Conservation (phyloP, 176 grass and related monocot genomes). For the Pharus latifolius region DNA sequence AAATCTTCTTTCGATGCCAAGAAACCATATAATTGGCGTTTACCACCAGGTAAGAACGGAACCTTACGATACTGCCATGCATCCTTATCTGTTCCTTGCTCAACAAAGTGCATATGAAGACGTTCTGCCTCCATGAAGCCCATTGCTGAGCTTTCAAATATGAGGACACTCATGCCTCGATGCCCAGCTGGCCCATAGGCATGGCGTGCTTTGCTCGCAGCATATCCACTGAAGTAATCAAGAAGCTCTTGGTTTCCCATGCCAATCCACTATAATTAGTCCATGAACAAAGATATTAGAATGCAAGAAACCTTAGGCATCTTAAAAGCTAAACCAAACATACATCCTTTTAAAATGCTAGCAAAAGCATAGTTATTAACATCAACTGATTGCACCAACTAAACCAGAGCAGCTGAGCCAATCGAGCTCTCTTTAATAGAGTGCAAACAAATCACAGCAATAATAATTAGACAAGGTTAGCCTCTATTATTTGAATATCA, state of each 20-base stretch:
- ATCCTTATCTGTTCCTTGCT: conserved; percentile 53
- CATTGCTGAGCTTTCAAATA: conserved; percentile 70
- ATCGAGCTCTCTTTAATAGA: neutral
- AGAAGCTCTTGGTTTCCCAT: conserved; percentile 91
- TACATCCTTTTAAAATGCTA: neutral
- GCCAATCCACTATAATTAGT: conserved; percentile 50
- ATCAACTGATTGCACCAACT: neutral
- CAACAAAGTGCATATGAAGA: conserved; percentile 62
- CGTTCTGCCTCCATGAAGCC: conserved; percentile 79
- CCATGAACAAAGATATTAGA: conserved; percentile 19
- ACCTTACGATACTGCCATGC: conserved; percentile 36
- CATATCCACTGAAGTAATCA: conserved; percentile 67
- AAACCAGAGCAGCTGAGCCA: neutral
- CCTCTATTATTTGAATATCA: neutral
- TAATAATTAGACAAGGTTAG: neutral
- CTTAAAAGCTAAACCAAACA: neutral
- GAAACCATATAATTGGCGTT: conserved; percentile 75
- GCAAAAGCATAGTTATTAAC: neutral
- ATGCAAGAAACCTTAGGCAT: neutral
- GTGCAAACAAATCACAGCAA: neutral
- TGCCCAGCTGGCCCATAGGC: conserved; percentile 83
- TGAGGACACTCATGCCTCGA: conserved; percentile 72
- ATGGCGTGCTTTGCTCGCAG: conserved; percentile 63
- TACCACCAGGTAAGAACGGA: conserved; percentile 59
- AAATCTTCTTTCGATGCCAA: conserved; percentile 76